A percentile compares a stretch with the other conserved stretches of the same genome.
Evolutionary conservation across 1,284 basidiomycete genomes (phyloP).

Genomic region (Termitomyces sp.): DNA sequence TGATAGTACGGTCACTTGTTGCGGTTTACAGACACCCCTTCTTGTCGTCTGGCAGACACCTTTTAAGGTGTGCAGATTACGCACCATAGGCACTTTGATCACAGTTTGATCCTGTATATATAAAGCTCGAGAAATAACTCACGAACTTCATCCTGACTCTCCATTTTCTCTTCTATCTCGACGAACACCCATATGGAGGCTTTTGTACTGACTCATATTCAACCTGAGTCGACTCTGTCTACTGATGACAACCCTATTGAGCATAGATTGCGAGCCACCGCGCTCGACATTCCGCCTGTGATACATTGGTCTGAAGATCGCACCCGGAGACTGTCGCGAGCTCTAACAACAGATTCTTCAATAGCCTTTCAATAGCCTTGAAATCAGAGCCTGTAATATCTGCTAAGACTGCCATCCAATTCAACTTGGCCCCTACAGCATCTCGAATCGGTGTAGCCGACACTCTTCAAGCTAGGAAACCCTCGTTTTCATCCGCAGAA

Average conservation of each 20-base stretch:
- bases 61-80: too few relatives aligned
- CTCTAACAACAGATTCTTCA: neutral
- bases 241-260: neutral
- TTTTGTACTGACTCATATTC: slow-evolving; percentile 3
- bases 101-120: neutral
- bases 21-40: too few relatives aligned
- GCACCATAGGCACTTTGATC: too few relatives aligned
- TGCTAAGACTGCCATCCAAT: neutral
- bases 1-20: too few relatives aligned
- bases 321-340: slow-evolving; percentile 4
- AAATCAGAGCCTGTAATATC: neutral
- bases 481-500: neutral
- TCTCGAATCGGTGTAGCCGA: neutral
- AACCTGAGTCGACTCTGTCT: neutral
- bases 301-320: slow-evolving; percentile 4
- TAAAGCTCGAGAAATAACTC: neutral
- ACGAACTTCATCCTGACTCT: neutral
- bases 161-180: neutral
- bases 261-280: neutral
- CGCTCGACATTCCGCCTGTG: neutral
- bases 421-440: neutral
- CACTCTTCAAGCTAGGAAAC: neutral
- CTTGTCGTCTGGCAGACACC: too few relatives aligned
- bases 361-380: too few relatives aligned
- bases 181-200: slow-evolving; percentile 5